Base-by-base conservation (phyloP, 345 rosid genomes). In the Garcia nutans region DNA sequence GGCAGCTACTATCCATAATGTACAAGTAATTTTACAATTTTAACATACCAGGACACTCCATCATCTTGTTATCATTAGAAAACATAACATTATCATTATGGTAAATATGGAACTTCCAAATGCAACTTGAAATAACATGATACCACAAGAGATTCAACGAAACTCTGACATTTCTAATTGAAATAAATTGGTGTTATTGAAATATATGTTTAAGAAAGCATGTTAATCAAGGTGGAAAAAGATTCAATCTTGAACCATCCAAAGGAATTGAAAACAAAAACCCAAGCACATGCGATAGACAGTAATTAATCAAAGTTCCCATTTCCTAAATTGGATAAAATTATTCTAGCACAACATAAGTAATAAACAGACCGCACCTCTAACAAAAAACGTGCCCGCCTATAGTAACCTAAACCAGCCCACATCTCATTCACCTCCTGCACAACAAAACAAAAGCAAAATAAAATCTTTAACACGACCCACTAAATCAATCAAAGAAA, bases 391-490 rank as follows among this genome's bases (percentile, higher is more conserved):
- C 99, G 96, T 17, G 96, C 97, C 37, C 97, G 86, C 81, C 99
- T 85, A 68, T 95, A 95, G 82, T 95, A 95, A 11, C 97, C 97
- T 74, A 95, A 79, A 61, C 99, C 97, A 37, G 99, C 99, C 97
- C 97, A 95, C 93, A 95, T 89, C 77, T 95, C 93, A 75, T 95
- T 95, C 76, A 93, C 97, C 84, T 95, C 97, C 97, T 95, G 88
- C 84, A 82, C 69, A 65, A 64, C 26, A 52, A 62, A 33, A 56
- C 19, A 10, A 54, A 75, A 50, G 19, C 76, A 73, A 9, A 49
- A 64, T 42, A 60, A 68, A 65, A 63, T 37, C 33, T 58, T 41
- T 28, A 12, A 60, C 4, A 23, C 66, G 52, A 56, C 74, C 66
- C 72, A 45, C 52, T 23, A 19, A 67, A 28, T 62, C 1, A 62